Conservation (phyloP, 164 flowering plant genomes). For the Macadamia integrifolia region DNA sequence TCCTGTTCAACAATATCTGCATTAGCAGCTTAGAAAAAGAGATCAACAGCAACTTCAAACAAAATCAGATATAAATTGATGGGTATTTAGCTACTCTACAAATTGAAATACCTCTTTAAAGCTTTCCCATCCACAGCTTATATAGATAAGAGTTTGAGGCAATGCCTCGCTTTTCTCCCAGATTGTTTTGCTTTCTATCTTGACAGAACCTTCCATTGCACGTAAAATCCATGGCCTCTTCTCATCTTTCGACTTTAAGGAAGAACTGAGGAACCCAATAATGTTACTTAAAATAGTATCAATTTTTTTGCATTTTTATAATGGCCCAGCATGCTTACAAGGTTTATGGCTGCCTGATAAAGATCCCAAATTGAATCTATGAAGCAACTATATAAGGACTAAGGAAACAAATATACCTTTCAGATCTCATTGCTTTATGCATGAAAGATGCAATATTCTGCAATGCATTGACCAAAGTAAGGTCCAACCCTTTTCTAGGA, state of each 20-base stretch:
- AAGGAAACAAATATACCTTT: slow-evolving; percentile 37
- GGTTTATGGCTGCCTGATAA: background rate
- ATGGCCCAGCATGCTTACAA: background rate
- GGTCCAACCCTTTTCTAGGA: slow-evolving; percentile 88
- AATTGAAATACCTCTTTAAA: slow-evolving; percentile 71
- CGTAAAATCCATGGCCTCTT: slow-evolving; percentile 94
- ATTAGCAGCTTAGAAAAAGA: slow-evolving; percentile 2
- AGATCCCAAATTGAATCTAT: background rate
- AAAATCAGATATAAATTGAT: background rate
- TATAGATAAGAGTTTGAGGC: slow-evolving; percentile 80
- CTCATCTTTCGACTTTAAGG: slow-evolving; percentile 50
- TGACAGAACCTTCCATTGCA: slow-evolving; percentile 65
- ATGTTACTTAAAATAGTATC: background rate
- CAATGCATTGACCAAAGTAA: slow-evolving; percentile 54
- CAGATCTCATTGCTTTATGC: slow-evolving; percentile 33
- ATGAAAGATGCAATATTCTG: slow-evolving; percentile 33
- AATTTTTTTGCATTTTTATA: background rate
- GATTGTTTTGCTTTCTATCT: slow-evolving; percentile 36
- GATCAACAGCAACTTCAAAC: background rate
- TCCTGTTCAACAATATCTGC: slow-evolving; percentile 42
- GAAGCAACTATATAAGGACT: background rate
- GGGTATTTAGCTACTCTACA: background rate
- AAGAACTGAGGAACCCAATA: slow-evolving; percentile 26
- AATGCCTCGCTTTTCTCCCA: slow-evolving; percentile 36
- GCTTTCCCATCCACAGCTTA: slow-evolving; percentile 98